Evolutionary conservation across 2,329 filamentous ascomycete genomes (phyloP).

Genomic region (Fusarium humuli): DNA sequence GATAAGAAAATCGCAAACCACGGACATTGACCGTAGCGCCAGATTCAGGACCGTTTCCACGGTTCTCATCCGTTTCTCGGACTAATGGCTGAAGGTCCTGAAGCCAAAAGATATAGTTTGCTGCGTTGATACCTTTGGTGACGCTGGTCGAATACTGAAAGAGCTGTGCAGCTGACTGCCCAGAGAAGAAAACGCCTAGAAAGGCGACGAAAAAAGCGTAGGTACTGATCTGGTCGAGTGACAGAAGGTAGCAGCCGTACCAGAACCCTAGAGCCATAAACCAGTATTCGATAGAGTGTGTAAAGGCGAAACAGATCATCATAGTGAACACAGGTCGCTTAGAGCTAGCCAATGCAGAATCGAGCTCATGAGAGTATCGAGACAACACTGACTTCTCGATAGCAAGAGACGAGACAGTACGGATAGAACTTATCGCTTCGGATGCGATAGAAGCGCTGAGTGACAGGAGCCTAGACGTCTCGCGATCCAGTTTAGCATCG

Average conservation of each 20-base stretch:
- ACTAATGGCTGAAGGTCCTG: conserved; percentile 54
- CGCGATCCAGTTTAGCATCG: conserved; percentile 55
- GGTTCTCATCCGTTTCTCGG: conserved; percentile 56
- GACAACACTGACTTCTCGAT: conserved; percentile 53
- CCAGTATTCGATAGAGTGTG: conserved; percentile 53
- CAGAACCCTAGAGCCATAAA: conserved; percentile 58
- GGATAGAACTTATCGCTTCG: conserved; percentile 55
- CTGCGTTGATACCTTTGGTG: conserved; percentile 61
- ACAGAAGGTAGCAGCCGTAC: conserved; percentile 55
- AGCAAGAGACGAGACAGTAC: conserved; percentile 57
- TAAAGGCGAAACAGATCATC: conserved; percentile 54
- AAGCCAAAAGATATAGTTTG: conserved; percentile 64
- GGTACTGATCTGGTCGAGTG: conserved; percentile 61
- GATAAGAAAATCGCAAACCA: conserved; percentile 72
- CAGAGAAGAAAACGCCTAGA: conserved; percentile 61
- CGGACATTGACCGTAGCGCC: conserved; percentile 59
- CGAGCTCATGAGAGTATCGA: conserved; percentile 49
- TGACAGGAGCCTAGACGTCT: conserved; percentile 51
- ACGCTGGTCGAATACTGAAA: conserved; percentile 64
- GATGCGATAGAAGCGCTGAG: conserved; percentile 57
- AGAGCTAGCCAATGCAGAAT: conserved; percentile 47
- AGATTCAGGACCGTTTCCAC: conserved; percentile 50
- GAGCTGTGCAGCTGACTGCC: conserved; percentile 55
- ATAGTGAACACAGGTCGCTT: conserved; percentile 48
- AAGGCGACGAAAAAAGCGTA: conserved; percentile 64